Evolutionary conservation across 352 stramenopile genomes (phyloP).

Genomic region (Phytopythium boreale): DNA sequence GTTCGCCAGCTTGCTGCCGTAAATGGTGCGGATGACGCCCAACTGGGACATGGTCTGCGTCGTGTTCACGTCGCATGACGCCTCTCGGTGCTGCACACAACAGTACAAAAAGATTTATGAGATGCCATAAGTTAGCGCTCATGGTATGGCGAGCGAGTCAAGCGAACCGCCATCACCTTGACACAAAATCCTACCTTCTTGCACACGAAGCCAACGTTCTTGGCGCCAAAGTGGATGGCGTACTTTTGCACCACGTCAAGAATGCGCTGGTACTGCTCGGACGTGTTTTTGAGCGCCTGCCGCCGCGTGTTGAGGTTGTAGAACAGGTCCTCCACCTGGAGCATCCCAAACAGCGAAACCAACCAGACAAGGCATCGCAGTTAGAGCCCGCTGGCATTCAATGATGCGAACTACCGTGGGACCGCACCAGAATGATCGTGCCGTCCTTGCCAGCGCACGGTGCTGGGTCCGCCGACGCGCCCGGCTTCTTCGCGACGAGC

Average conservation of each 20-base stretch:
- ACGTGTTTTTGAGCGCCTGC: constrained; percentile 90
- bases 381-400: background rate
- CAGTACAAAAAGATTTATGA: background rate
- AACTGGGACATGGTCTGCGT: constrained; percentile 56
- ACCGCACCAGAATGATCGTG: constrained; percentile 67
- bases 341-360: background rate
- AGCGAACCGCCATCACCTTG: background rate
- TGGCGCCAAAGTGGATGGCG: constrained; percentile 90
- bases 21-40: constrained; percentile 74
- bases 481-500: constrained; percentile 66
- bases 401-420: background rate
- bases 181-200: constrained; percentile 66
- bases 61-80: constrained; percentile 80
- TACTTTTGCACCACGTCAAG: constrained; percentile 97
- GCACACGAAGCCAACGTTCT: constrained; percentile 94
- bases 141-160: background rate
- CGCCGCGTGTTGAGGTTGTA: constrained; percentile 96
- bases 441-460: constrained; percentile 81
- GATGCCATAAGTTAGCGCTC: background rate
- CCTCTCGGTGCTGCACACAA: constrained; percentile 55
- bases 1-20: constrained; percentile 59
- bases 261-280: constrained; percentile 94
- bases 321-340: constrained; percentile 96
- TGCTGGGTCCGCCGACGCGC: constrained; percentile 55
- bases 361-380: no score